phyloP scores from a whole-genome alignment of 129 eudicot species.

The Flaveria trinervia region DNA sequence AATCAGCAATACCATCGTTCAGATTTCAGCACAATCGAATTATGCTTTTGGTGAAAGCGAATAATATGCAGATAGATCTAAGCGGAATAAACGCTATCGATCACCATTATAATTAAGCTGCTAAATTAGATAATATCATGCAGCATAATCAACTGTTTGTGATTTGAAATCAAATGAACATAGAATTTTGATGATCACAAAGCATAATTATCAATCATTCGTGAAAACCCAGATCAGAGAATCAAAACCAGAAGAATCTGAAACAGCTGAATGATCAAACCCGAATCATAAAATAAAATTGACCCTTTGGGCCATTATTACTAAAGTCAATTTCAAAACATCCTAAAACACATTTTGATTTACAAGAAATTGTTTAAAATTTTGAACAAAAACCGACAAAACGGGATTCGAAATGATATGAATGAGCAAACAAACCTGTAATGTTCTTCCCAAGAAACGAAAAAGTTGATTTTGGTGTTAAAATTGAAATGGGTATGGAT shows the following conservation, averaged over 20 bases:
- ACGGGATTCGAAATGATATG: not conserved
- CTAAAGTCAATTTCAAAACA: not conserved
- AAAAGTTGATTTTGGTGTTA: not conserved
- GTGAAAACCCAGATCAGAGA: not conserved
- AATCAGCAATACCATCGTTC: not conserved
- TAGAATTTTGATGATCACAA: no score
- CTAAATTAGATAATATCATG: no score
- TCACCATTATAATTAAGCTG: no score
- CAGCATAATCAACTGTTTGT: no score
- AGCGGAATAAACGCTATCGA: not conserved
- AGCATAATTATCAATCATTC: no score
- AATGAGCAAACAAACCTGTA: slow-evolving; percentile 27
- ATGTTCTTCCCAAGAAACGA: slow-evolving; percentile 24
- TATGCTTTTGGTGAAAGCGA: no score
- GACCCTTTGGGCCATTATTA: not conserved
- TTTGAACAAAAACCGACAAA: not conserved
- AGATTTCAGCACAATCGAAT: no score
- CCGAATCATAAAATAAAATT: not conserved
- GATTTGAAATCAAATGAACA: no score
- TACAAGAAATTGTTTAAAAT: no score
- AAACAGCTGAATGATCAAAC: not conserved
- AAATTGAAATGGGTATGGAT: not conserved
- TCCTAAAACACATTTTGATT: not conserved
- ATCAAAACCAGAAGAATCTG: not conserved
- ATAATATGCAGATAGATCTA: not conserved